These are phyloP conservation scores for Aurinia saxatilis DNA, from an alignment of 345 rosid species.

Conservation along the genomic window DNA sequence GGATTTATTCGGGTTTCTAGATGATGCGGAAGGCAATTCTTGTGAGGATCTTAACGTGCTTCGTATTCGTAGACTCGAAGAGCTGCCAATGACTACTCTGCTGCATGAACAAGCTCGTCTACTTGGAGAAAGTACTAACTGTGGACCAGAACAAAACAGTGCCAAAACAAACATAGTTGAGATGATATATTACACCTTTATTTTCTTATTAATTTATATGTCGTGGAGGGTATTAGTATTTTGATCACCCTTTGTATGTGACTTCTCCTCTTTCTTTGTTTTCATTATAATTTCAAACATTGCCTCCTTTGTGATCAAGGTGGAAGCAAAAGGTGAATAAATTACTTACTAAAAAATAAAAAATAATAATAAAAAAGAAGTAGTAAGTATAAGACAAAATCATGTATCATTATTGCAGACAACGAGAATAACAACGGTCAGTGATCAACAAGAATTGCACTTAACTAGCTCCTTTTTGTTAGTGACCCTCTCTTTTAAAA, in stretches of 20 bases:
- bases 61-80: constrained; percentile 38
- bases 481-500: too few species aligned
- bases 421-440: too few species aligned
- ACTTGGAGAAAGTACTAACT: background rate
- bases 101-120: constrained; percentile 26
- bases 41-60: constrained; percentile 29
- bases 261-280: too few species aligned
- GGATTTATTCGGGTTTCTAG: constrained; percentile 26
- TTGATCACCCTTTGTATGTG: constrained; percentile 8
- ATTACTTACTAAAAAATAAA: too few species aligned
- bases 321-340: too few species aligned
- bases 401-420: too few species aligned
- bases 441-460: too few species aligned
- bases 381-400: too few species aligned
- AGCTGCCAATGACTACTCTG: constrained; percentile 57
- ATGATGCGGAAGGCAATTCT: constrained; percentile 18
- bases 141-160: background rate
- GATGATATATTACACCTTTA: background rate
- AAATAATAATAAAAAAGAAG: too few species aligned
- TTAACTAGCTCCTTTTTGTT: too few species aligned
- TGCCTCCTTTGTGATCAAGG: too few species aligned
- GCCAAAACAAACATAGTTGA: background rate
- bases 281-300: too few species aligned
- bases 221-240: background rate
- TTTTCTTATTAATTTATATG: background rate